Conservation (phyloP, 257 asterid species). For the Eucommia ulmoides region DNA sequence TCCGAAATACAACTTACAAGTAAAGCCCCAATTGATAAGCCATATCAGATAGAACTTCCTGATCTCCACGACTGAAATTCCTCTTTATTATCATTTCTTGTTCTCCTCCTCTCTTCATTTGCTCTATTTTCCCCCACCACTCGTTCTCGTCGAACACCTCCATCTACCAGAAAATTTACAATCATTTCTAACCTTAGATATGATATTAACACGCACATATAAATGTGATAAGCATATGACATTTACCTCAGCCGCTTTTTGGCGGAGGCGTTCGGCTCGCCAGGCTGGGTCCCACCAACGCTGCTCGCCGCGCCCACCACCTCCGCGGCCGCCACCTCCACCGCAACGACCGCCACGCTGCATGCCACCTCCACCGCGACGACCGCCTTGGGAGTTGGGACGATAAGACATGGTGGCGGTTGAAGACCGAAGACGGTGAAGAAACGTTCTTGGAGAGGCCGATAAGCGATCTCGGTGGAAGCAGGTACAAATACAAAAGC, state of each 20-base stretch:
- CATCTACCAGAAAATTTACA: too few species aligned
- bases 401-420: constrained; percentile 57
- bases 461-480: too few species aligned
- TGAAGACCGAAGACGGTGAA: constrained; percentile 17
- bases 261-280: constrained; percentile 90
- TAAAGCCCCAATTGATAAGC: constrained; percentile 73
- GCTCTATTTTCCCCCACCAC: constrained; percentile 84
- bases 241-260: constrained; percentile 75
- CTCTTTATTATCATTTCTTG: constrained; percentile 79
- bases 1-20: constrained; percentile 57
- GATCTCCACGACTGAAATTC: constrained; percentile 69
- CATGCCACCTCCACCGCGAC: constrained; percentile 39
- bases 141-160: constrained; percentile 77
- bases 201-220: background rate
- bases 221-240: too few species aligned
- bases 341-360: constrained; percentile 35
- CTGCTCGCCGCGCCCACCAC: constrained; percentile 48
- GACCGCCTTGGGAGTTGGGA: constrained; percentile 71
- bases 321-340: constrained; percentile 40
- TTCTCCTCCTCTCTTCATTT: constrained; percentile 66
- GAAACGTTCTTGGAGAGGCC: constrained; percentile 4
- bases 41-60: constrained; percentile 65
- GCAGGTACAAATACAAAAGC: too few species aligned
- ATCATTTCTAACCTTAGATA: too few species aligned
- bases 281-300: constrained; percentile 99